phyloP scores from a whole-genome alignment of 306 rosid species.

The Amphicarpaea edgeworthii region DNA sequence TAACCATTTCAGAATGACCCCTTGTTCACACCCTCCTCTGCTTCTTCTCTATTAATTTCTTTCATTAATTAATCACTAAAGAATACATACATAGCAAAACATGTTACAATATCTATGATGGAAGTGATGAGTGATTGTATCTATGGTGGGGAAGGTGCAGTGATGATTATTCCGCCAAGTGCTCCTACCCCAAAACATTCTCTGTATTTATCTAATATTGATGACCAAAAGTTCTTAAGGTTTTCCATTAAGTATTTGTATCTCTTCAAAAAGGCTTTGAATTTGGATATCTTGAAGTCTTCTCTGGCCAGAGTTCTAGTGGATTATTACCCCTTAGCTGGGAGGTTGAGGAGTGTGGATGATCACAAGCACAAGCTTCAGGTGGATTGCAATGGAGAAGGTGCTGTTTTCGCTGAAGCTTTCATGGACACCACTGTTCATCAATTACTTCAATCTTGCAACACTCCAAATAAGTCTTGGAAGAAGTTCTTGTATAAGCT shows the following conservation, averaged over 20 bases:
- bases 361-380: constrained; percentile 72
- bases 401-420: constrained; percentile 75
- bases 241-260: constrained; percentile 79
- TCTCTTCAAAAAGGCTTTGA: constrained; percentile 58
- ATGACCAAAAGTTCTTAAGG: constrained; percentile 83
- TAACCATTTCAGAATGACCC: background rate
- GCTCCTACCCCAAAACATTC: constrained; percentile 75
- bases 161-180: constrained; percentile 52
- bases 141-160: constrained; percentile 48
- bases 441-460: constrained; percentile 57
- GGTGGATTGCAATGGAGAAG: constrained; percentile 79
- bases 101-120: constrained; percentile 62
- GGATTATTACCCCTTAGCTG: constrained; percentile 81
- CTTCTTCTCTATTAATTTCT: background rate
- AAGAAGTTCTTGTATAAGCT: constrained; percentile 64
- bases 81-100: background rate
- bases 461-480: constrained; percentile 69
- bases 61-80: background rate
- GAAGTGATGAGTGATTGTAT: constrained; percentile 69
- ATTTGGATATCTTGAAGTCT: constrained; percentile 53
- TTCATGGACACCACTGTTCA: constrained; percentile 66
- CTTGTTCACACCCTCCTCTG: background rate
- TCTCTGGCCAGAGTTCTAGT: constrained; percentile 67
- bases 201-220: constrained; percentile 74
- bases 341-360: constrained; percentile 56